Base-by-base conservation (phyloP, 768 basidiomycete species). In the Lentinula boryana region DNA sequence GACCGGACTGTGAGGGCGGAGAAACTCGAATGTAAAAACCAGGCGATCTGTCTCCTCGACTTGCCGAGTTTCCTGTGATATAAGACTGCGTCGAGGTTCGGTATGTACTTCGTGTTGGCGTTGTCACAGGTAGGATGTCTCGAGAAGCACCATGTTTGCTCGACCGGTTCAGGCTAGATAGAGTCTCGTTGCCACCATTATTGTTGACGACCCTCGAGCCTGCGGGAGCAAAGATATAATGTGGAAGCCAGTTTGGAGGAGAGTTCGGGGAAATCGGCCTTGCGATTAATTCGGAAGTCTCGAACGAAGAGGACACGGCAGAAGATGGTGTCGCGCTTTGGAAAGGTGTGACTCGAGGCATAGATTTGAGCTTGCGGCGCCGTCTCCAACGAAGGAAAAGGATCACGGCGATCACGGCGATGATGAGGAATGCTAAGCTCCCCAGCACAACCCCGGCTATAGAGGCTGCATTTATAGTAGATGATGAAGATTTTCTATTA, bases 401-500 rank as follows among this genome's bases (percentile, higher is more conserved):
- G 44, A 49, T n/a, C n/a, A 32, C 18, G 12, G 48, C 16, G 10
- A 49, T 50, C 1, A 35, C 32, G 46, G n/a, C 16, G 46, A 49
- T 49, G 15, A 48, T 46, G 32, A 58, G 44, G 15, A 58, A 58
- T 15, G 57, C 57, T 35, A 50, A 35, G 35, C 57, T 40, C n/a
- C 57, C 57, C 8, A 58, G 36, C 18, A 58, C 57, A n/a, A 58
- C 57, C 49, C 43, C 57, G 9, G 57, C 48, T 48, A 58, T 58
- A 18, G 57, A 36, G 3, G 32, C 57, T 5, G 40, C 44, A 13
- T 31, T 56, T 13, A 32, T 4, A n/a, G 48, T 16, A 38, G 57
- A 32, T 21, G 57, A 23, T 2, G 44, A 18, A 15, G 43, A 33
- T 21, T n/a, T 58, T 32, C 46, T 48, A 16, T 48, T 16, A 13